A percentile compares a stretch with the other conserved stretches of the same genome.
Evolutionary conservation across 768 basidiomycete genomes (phyloP).

Genomic region (Coprinopsis marcescibilis): DNA sequence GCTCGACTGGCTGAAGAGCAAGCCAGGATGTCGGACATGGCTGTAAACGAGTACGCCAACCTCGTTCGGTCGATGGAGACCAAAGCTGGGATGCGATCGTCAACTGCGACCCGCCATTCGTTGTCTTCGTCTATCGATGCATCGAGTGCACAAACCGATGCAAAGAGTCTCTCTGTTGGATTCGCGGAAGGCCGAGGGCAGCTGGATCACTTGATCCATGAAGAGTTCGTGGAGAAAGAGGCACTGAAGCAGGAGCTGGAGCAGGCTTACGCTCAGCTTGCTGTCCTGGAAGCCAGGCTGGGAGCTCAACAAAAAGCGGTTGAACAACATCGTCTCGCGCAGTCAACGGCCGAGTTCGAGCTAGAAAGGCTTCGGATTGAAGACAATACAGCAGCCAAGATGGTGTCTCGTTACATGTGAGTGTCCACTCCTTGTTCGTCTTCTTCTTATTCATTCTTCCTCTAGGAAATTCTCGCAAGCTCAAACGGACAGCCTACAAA

Average conservation of each 20-base stretch:
- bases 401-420: constrained; percentile 84
- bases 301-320: constrained; percentile 41
- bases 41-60: constrained; percentile 68
- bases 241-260: constrained; percentile 38
- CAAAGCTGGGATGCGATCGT: constrained; percentile 19
- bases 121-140: no score
- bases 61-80: constrained; percentile 59
- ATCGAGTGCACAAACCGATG: no score
- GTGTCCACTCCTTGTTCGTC: constrained; percentile 18
- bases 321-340: constrained; percentile 36
- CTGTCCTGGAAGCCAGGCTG: constrained; percentile 32
- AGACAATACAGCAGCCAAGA: constrained; percentile 71
- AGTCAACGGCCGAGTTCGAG: constrained; percentile 42
- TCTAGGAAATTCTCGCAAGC: constrained; percentile 79
- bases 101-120: no score
- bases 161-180: neutral
- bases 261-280: constrained; percentile 39
- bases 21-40: constrained; percentile 54
- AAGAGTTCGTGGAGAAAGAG: constrained; percentile 45
- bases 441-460: neutral
- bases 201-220: constrained; percentile 42
- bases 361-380: constrained; percentile 54
- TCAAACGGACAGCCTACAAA: constrained; percentile 60
- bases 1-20: constrained; percentile 51
- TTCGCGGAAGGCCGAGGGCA: constrained; percentile 43